phyloP scores from a whole-genome alignment of 2,329 filamentous ascomycete species.

The Microsporum audouinii region DNA sequence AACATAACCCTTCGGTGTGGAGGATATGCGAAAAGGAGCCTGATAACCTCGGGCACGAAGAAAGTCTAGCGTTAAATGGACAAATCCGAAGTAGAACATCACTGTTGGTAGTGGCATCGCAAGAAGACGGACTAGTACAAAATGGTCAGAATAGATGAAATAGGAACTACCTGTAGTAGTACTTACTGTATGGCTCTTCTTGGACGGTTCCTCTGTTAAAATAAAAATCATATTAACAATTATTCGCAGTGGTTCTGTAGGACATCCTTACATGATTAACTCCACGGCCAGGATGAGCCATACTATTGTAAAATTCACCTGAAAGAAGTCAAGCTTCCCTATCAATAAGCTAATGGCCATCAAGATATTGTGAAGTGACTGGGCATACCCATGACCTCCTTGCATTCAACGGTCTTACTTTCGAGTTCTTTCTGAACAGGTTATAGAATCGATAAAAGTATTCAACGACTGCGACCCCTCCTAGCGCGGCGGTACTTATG shows the following conservation, averaged over 20 bases:
- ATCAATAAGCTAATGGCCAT: conserved; percentile 3
- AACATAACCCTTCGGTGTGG: conserved; percentile 46
- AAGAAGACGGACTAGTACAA: conserved; percentile 29
- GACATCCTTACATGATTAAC: conserved; percentile 29
- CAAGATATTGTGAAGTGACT: neutral
- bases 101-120: conserved; percentile 36
- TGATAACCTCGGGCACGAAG: conserved; percentile 33
- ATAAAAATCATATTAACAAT: neutral
- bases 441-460: conserved; percentile 34
- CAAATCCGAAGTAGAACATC: conserved; percentile 36
- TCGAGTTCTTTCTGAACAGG: conserved; percentile 28
- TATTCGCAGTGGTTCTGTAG: neutral
- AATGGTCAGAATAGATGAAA: conserved; percentile 1
- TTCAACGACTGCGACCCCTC: conserved; percentile 34
- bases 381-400: conserved; percentile 31
- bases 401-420: conserved; percentile 32
- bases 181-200: conserved; percentile 30
- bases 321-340: conserved; percentile 34
- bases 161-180: neutral
- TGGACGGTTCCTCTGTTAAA: conserved; percentile 30
- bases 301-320: conserved; percentile 37
- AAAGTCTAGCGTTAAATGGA: conserved; percentile 33
- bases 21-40: conserved; percentile 53
- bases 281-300: conserved; percentile 35
- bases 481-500: conserved; percentile 31